phyloP scores from a whole-genome alignment of 2,329 filamentous ascomycete species.

The Leptodontidium sp. region DNA sequence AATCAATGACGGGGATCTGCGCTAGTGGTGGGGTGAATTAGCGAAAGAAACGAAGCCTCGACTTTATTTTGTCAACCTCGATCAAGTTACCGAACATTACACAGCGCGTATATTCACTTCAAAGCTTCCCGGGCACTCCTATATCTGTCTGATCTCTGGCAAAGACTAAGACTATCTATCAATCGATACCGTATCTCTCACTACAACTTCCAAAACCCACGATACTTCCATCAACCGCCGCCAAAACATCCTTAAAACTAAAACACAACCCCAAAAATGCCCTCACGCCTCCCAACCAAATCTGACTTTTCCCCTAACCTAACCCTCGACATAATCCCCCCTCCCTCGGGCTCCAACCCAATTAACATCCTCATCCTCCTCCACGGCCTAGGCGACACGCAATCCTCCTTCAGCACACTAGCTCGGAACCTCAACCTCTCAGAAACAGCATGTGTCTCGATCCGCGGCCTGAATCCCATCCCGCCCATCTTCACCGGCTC shows the following conservation, averaged over 20 bases:
- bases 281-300: constrained; percentile 46
- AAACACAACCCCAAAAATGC: constrained; percentile 7
- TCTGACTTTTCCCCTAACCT: constrained; percentile 57
- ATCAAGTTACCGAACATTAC: not conserved
- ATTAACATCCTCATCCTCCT: constrained; percentile 72
- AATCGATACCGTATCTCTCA: too few relatives aligned
- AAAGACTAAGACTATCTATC: too few relatives aligned
- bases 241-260: not conserved
- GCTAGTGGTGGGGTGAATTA: constrained; percentile 10
- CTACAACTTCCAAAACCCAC: not conserved
- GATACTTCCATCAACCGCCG: not conserved
- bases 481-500: constrained; percentile 57
- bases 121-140: not conserved
- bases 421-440: constrained; percentile 66
- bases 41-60: not conserved
- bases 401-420: constrained; percentile 64
- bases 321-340: constrained; percentile 46
- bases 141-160: not conserved
- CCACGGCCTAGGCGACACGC: constrained; percentile 73
- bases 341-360: constrained; percentile 47
- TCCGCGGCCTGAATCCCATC: constrained; percentile 67
- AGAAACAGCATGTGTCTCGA: constrained; percentile 68
- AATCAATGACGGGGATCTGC: not conserved
- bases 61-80: constrained; percentile 9
- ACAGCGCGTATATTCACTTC: not conserved